phyloP scores from a whole-genome alignment of 345 rosid species.

The Citrus maxima region DNA sequence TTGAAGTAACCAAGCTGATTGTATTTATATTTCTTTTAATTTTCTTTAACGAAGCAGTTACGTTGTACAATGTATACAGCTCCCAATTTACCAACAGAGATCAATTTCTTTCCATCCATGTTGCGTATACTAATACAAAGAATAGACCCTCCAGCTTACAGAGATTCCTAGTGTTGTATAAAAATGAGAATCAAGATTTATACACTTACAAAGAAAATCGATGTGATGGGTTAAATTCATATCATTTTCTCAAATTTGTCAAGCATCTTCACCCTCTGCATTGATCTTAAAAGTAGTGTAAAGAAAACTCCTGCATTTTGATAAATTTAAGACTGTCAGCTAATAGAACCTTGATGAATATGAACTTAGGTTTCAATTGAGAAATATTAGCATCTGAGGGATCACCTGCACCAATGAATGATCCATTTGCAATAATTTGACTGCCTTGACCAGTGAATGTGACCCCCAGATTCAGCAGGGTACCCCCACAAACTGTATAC shows the following conservation, averaged over 20 bases:
- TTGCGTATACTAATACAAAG: background rate
- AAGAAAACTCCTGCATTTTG: conserved; percentile 65
- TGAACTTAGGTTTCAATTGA: background rate
- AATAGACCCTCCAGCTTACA: background rate
- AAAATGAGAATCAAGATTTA: background rate
- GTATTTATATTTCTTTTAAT: background rate
- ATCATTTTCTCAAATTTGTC: conserved; percentile 96
- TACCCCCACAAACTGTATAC: conserved; percentile 79
- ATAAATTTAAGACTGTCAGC: background rate
- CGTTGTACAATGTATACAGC: background rate
- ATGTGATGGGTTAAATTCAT: conserved; percentile 23
- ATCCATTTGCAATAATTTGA: conserved; percentile 65
- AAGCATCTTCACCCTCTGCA: conserved; percentile 74
- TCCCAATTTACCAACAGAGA: background rate
- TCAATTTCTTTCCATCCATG: background rate
- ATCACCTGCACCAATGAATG: conserved; percentile 81
- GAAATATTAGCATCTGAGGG: background rate
- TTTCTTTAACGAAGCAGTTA: background rate
- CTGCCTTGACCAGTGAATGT: conserved; percentile 65
- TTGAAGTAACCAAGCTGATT: background rate
- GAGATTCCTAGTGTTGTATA: background rate
- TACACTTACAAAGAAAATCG: no score
- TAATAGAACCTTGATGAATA: background rate
- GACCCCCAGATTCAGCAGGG: conserved; percentile 78
- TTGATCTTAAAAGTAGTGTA: conserved; percentile 54